phyloP scores from a whole-genome alignment of 805 yeast species.

The Saccharomycodes ludwigii region DNA sequence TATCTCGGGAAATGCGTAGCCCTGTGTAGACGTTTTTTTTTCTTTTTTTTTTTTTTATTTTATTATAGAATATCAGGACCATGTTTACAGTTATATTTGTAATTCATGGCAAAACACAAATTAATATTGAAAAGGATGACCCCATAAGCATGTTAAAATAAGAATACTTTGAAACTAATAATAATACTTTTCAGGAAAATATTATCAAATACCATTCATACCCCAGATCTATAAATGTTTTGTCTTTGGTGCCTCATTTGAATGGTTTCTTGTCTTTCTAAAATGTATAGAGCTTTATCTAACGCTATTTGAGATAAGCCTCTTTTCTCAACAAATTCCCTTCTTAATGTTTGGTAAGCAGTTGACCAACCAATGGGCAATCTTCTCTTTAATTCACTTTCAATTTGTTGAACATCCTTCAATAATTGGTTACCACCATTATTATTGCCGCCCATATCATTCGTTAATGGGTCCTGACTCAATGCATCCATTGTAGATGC shows the following conservation, averaged over 20 bases:
- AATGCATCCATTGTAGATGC: slow-evolving; percentile 98
- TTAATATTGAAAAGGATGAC: no score
- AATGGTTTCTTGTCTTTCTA: slow-evolving; percentile 81
- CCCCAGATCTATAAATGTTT: slow-evolving; percentile 65
- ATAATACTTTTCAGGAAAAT: neutral
- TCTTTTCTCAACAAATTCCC: slow-evolving; percentile 65
- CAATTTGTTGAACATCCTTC: slow-evolving; percentile 66
- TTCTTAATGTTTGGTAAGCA: slow-evolving; percentile 66
- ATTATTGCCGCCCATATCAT: slow-evolving; percentile 41
- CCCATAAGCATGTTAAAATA: neutral
- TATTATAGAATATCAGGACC: no score
- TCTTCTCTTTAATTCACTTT: slow-evolving; percentile 75
- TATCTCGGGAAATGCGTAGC: no score
- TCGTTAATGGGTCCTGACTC: slow-evolving; percentile 24
- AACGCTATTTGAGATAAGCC: slow-evolving; percentile 57
- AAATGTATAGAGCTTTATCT: slow-evolving; percentile 66
- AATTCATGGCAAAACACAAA: no score
- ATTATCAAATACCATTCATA: slow-evolving; percentile 21
- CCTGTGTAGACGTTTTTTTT: neutral
- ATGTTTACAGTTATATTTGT: no score
- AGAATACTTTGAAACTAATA: neutral
- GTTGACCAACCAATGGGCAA: slow-evolving; percentile 96
- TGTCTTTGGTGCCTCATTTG: slow-evolving; percentile 81
- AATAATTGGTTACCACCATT: slow-evolving; percentile 45
- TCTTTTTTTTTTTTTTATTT: neutral